These are phyloP conservation scores for Thinopyrum elongatum DNA, from an alignment of 176 grass and related monocot genomes.

Conservation along the genomic window DNA sequence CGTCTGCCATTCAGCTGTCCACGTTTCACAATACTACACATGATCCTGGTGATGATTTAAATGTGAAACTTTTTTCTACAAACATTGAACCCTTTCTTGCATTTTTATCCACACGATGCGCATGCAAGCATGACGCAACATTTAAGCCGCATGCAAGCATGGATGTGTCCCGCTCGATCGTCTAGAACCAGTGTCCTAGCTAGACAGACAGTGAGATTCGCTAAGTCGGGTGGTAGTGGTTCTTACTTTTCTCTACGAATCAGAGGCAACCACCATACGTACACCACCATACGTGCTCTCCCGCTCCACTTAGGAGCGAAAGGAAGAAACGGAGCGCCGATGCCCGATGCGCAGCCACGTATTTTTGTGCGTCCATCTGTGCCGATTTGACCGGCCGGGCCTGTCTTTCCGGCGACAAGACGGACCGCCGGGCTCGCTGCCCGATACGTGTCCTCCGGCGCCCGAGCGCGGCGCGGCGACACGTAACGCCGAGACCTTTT, in stretches of 20 bases:
- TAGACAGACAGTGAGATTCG: too few relatives aligned
- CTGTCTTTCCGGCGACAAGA: conserved; percentile 1
- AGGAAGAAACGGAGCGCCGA: neutral
- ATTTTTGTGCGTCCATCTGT: neutral
- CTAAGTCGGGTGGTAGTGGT: neutral
- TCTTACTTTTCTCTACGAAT: neutral
- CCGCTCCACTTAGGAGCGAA: neutral
- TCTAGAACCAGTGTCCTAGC: too few relatives aligned
- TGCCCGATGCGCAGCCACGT: neutral
- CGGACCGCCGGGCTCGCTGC: neutral
- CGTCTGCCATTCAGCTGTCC: too few relatives aligned
- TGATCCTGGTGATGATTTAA: too few relatives aligned
- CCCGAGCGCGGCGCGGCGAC: neutral
- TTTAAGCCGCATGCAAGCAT: too few relatives aligned
- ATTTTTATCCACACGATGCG: too few relatives aligned
- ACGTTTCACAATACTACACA: too few relatives aligned
- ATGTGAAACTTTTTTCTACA: too few relatives aligned
- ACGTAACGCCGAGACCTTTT: neutral
- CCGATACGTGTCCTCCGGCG: neutral
- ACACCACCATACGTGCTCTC: neutral
- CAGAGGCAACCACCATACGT: neutral
- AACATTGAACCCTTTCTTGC: too few relatives aligned
- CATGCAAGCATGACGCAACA: too few relatives aligned
- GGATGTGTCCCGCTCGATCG: too few relatives aligned
- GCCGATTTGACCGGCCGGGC: neutral